Conservation (phyloP, 2,329 filamentous ascomycete genomes). For the Hypoxylon sp. region DNA sequence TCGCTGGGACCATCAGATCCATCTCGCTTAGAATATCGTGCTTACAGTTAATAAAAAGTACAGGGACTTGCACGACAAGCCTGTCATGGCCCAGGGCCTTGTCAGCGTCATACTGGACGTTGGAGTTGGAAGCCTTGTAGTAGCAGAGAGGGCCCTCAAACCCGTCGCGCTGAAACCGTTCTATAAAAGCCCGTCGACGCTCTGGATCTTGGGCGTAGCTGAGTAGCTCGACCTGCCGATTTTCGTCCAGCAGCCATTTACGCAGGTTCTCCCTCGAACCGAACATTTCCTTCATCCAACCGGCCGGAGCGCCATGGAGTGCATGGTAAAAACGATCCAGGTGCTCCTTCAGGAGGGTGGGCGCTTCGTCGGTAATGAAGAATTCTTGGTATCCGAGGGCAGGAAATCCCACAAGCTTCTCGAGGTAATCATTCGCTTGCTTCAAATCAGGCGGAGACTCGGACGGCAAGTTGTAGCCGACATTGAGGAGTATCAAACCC, state of each 20-base stretch:
- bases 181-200: constrained; percentile 46
- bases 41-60: background rate
- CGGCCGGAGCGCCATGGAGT: constrained; percentile 50
- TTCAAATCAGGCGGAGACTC: background rate
- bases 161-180: constrained; percentile 45
- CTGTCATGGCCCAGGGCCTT: constrained; percentile 42
- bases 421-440: constrained; percentile 52
- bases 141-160: constrained; percentile 50
- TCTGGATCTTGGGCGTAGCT: constrained; percentile 45
- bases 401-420: constrained; percentile 50
- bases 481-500: constrained; percentile 58
- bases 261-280: constrained; percentile 54
- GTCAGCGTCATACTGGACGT: constrained; percentile 45
- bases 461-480: constrained; percentile 56
- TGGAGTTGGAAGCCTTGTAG: constrained; percentile 44
- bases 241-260: constrained; percentile 42
- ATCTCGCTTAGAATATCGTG: constrained; percentile 43
- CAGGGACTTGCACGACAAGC: background rate
- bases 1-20: constrained; percentile 36
- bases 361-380: constrained; percentile 52
- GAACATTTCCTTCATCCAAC: constrained; percentile 54
- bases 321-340: constrained; percentile 55
- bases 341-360: constrained; percentile 54
- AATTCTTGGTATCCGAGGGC: constrained; percentile 56
- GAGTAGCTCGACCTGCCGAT: constrained; percentile 35